Evolutionary conservation across 768 basidiomycete species (phyloP).

Genomic region (Serendipita sp.): DNA sequence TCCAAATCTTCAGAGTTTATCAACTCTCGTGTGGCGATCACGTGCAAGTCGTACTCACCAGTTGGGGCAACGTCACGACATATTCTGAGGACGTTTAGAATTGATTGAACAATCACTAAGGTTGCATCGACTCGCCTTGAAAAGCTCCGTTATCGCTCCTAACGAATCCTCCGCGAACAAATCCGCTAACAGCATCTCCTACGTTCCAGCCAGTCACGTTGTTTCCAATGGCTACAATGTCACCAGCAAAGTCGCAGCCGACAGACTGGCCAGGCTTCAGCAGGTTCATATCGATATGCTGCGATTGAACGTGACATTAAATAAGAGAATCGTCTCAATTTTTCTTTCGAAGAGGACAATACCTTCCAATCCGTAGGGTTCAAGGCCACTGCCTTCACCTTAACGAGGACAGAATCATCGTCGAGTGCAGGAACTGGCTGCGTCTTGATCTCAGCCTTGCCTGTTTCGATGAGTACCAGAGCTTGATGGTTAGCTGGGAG

Average conservation of each 20-base stretch:
- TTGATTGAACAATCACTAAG: neutral
- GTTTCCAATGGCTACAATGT: constrained; percentile 13
- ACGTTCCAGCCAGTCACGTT: constrained; percentile 14
- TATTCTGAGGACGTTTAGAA: constrained; percentile 10
- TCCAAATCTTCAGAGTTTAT: constrained; percentile 11
- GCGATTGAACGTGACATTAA: neutral
- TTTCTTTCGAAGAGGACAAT: neutral
- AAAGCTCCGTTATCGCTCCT: constrained; percentile 13
- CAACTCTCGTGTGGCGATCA: neutral
- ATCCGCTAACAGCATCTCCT: constrained; percentile 15
- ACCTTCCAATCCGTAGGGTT: constrained; percentile 16
- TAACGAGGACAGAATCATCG: constrained; percentile 7
- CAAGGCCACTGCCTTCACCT: constrained; percentile 10
- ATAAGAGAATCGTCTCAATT: neutral
- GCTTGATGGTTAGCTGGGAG: constrained; percentile 2
- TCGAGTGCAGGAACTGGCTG: constrained; percentile 9
- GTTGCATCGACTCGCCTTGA: constrained; percentile 11
- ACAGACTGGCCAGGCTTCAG: constrained; percentile 12
- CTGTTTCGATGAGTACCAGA: constrained; percentile 7
- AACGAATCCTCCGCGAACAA: constrained; percentile 11
- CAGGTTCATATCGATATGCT: constrained; percentile 12
- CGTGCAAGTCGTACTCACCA: neutral
- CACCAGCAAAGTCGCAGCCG: constrained; percentile 16
- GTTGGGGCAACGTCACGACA: constrained; percentile 12
- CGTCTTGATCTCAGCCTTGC: constrained; percentile 7